Evolutionary conservation across 2,329 filamentous ascomycete genomes (phyloP).

Genomic region (Fusarium coicis): DNA sequence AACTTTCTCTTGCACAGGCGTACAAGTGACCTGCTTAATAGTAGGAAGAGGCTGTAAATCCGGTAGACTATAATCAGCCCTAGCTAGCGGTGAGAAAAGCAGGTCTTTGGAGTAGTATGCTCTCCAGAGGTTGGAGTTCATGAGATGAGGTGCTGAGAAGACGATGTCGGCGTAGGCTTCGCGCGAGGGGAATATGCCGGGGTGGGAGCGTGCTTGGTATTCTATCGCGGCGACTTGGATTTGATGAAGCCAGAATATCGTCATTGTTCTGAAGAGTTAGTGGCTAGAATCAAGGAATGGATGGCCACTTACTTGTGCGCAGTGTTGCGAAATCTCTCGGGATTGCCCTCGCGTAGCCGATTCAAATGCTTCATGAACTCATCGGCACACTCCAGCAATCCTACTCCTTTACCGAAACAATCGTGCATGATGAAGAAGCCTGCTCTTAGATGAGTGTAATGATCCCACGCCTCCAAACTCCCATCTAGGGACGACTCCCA

Average conservation of each 20-base stretch:
- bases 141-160: slow-evolving; percentile 40
- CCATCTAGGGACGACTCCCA: slow-evolving; percentile 45
- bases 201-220: slow-evolving; percentile 29
- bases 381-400: slow-evolving; percentile 44
- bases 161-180: slow-evolving; percentile 42
- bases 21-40: not conserved
- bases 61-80: slow-evolving; percentile 46
- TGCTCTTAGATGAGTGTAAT: slow-evolving; percentile 48
- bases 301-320: slow-evolving; percentile 44
- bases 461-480: slow-evolving; percentile 46
- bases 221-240: slow-evolving; percentile 46
- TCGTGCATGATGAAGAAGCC: slow-evolving; percentile 48
- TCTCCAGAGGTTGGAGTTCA: slow-evolving; percentile 48
- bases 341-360: slow-evolving; percentile 40
- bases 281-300: accelerated
- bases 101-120: slow-evolving; percentile 47
- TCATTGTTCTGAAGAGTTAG: slow-evolving; percentile 44
- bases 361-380: slow-evolving; percentile 46
- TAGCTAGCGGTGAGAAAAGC: slow-evolving; percentile 46
- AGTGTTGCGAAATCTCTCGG: slow-evolving; percentile 49
- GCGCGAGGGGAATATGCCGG: slow-evolving; percentile 16
- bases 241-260: slow-evolving; percentile 50
- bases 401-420: slow-evolving; percentile 36
- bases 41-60: slow-evolving; percentile 46
- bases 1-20: accelerated